phyloP scores from a whole-genome alignment of 2,329 filamentous ascomycete species.

The Elsinoe batatas region DNA sequence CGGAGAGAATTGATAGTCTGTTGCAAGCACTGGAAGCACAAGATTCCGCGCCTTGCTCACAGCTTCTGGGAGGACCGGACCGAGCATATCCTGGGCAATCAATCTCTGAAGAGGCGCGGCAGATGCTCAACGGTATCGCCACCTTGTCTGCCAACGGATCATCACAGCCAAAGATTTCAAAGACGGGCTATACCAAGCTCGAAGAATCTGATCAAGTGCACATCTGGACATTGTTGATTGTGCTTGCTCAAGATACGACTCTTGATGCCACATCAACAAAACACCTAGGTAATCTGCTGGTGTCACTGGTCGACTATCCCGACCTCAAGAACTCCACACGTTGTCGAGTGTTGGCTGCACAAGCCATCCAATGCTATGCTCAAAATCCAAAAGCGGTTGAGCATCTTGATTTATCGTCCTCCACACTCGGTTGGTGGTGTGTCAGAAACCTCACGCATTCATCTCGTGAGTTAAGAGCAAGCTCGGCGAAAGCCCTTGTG shows the following conservation, averaged over 20 bases:
- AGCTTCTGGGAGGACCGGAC: too few relatives aligned
- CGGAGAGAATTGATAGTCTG: too few relatives aligned
- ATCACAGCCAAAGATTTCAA: not conserved
- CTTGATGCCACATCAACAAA: not conserved
- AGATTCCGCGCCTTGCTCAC: too few relatives aligned
- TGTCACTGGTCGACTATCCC: conserved; percentile 13
- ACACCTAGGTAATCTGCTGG: conserved; percentile 3
- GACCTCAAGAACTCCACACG: conserved; percentile 31
- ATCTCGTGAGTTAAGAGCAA: conserved; percentile 71
- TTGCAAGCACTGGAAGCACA: too few relatives aligned
- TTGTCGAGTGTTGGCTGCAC: conserved; percentile 60
- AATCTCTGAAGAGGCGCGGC: not conserved
- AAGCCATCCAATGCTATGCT: conserved; percentile 58
- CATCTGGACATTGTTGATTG: conserved; percentile 9
- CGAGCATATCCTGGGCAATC: not conserved
- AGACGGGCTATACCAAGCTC: conserved; percentile 21
- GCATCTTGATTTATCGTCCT: conserved; percentile 58
- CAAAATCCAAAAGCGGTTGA: conserved; percentile 52
- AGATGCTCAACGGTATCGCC: not conserved
- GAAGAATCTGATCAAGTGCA: conserved; percentile 7
- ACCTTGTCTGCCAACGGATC: not conserved
- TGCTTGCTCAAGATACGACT: not conserved
- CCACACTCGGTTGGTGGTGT: conserved; percentile 67
- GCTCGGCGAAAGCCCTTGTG: conserved; percentile 59
- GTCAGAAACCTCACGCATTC: conserved; percentile 75